A percentile compares a stretch with the other conserved stretches of the same genome.
Conservation (phyloP, 2,329 filamentous ascomycete species). For the Fusarium sp. region DNA sequence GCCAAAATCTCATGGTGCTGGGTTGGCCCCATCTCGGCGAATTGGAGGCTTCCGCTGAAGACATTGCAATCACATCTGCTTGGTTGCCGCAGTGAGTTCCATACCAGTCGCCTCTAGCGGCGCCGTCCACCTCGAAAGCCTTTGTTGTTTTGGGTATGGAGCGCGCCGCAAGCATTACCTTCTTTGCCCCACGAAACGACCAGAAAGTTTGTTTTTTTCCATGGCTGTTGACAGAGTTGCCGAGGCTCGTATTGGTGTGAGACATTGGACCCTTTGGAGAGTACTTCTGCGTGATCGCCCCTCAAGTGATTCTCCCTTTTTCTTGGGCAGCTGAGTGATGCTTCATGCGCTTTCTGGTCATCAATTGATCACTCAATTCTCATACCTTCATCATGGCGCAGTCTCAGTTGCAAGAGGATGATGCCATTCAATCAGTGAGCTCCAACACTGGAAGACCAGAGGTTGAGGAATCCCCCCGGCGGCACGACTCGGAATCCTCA, state of each 20-base stretch:
- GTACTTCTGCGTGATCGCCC: background rate
- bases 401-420: background rate
- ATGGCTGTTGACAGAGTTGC: background rate
- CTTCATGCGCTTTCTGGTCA: background rate
- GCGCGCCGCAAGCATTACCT: background rate
- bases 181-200: background rate
- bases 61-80: background rate
- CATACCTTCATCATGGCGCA: background rate
- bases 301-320: background rate
- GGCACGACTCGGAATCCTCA: background rate
- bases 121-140: background rate
- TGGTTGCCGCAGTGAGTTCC: background rate
- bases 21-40: background rate
- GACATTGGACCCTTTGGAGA: background rate
- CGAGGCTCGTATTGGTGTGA: background rate
- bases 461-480: background rate
- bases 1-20: background rate
- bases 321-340: background rate
- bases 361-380: background rate
- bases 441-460: background rate
- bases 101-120: background rate
- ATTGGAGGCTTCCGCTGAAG: background rate
- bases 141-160: constrained; percentile 1
- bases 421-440: background rate
- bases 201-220: background rate